A percentile compares a stretch with the other conserved stretches of the same genome.
phyloP scores from a whole-genome alignment of 495 filamentous ascomycete species.

The Astrocystis sublimbata region DNA sequence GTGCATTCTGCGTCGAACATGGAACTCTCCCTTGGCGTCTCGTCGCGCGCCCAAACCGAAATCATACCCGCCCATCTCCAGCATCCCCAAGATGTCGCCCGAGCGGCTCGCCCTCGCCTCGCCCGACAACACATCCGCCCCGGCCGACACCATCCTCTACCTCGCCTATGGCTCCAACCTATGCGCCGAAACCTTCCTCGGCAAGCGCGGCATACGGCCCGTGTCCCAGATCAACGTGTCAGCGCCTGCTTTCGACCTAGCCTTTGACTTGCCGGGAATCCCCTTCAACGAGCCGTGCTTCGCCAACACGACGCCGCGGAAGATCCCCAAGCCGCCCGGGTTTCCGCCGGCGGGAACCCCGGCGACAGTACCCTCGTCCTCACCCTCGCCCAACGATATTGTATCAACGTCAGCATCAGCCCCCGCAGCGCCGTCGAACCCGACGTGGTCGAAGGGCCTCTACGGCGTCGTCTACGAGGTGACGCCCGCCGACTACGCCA shows the following conservation, averaged over 20 bases:
- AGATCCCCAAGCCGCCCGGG: slow-evolving; percentile 40
- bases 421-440: slow-evolving; percentile 13
- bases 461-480: slow-evolving; percentile 96
- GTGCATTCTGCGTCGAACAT: slow-evolving; percentile 16
- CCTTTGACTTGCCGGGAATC: slow-evolving; percentile 82
- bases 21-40: slow-evolving; percentile 15
- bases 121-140: slow-evolving; percentile 15
- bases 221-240: slow-evolving; percentile 75
- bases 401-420: slow-evolving; percentile 37
- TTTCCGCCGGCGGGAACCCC: slow-evolving; percentile 22
- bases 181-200: slow-evolving; percentile 70
- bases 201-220: slow-evolving; percentile 72
- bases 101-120: slow-evolving; percentile 31
- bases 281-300: slow-evolving; percentile 92
- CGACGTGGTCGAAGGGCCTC: slow-evolving; percentile 71
- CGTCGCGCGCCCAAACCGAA: background rate
- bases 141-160: slow-evolving; percentile 68
- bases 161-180: slow-evolving; percentile 96
- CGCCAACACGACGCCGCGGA: slow-evolving; percentile 70
- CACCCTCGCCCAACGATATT: slow-evolving; percentile 33
- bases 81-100: slow-evolving; percentile 27
- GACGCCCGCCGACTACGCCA: slow-evolving; percentile 74
- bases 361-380: slow-evolving; percentile 34
- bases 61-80: slow-evolving; percentile 21
- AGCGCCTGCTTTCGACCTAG: slow-evolving; percentile 72